Base-by-base conservation (phyloP, 495 filamentous ascomycete genomes). In the Talaromyces trachyspermus region DNA sequence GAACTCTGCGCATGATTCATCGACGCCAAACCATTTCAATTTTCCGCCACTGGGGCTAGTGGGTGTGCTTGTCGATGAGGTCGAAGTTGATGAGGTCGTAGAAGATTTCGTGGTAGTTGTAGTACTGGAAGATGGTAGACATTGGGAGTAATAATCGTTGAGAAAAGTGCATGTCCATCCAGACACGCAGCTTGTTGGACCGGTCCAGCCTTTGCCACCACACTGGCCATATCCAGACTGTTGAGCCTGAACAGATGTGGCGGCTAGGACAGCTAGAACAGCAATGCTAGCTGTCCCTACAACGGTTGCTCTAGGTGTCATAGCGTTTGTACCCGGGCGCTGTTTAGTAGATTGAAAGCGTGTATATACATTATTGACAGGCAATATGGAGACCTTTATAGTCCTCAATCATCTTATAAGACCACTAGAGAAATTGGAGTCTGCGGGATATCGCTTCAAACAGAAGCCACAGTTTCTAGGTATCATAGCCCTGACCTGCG, bases 61-160 rank as follows among this genome's bases (percentile, higher is more conserved):
- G 4, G 39, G 12, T 42, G 39, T 23, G 5, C 39, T 42, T 18
- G 39, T 24, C 10, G 39, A 2, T 15, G 22, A 40, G 37, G 18
- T 40, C 6, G 37, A 40, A 24, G 19, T 40, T 10, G 37, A 8
- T 23, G 37, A n/a, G 2, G 17, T 24, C 5, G 6, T 26, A 26
- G 39, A 42, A 12, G 20, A 25, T 19, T 12, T 42, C 14, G 39
- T 15, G 23, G 39, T 26, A 26, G 20, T 42, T 5, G 26, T 11
- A 42, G 39, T 42, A 12, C 11, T 42, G 22, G 39, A 42, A 17
- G 39, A 11, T 42, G 39, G 39, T 24, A 42, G 20, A 26, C 71
- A 78, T 66, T 79, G 71, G 18, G 58, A 62, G 50, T 78, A 80
- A 51, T 64, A 79, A 10, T 57, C 52, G 58, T 76, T 79, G 17